These are phyloP conservation scores for Cyclotella baltica DNA, from an alignment of 108 stramenopile genomes.

Conservation along the genomic window DNA sequence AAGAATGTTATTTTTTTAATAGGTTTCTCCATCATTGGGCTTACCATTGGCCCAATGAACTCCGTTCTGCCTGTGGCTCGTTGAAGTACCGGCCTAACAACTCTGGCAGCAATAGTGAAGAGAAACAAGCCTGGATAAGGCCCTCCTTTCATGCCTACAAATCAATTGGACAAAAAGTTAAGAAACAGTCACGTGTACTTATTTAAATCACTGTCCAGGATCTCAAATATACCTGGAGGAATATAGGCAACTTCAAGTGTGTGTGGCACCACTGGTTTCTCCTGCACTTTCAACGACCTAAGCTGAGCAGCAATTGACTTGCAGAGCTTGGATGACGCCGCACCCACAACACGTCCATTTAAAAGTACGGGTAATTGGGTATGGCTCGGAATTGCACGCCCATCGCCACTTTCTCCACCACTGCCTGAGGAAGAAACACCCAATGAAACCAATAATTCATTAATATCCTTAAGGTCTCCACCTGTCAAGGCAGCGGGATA, in stretches of 20 bases:
- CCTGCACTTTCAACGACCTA: constrained; percentile 75
- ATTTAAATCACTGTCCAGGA: neutral
- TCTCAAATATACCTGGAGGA: constrained; percentile 71
- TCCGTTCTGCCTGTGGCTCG: constrained; percentile 87
- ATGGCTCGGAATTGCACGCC: constrained; percentile 55
- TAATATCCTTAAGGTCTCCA: constrained; percentile 59
- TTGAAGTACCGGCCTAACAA: constrained; percentile 95
- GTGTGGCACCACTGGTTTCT: constrained; percentile 61
- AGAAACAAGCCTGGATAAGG: constrained; percentile 96
- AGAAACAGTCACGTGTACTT: too few relatives aligned
- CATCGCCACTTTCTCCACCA: constrained; percentile 74
- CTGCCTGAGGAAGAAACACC: constrained; percentile 75
- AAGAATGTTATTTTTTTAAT: neutral
- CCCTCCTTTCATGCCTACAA: constrained; percentile 61
- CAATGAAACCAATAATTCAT: constrained; percentile 71
- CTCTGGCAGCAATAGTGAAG: constrained; percentile 85
- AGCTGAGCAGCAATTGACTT: constrained; percentile 76
- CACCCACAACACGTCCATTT: constrained; percentile 83
- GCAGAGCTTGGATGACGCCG: constrained; percentile 61
- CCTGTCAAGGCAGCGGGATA: constrained; percentile 64
- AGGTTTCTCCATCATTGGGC: neutral
- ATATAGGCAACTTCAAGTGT: constrained; percentile 84
- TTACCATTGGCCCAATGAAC: constrained; percentile 91
- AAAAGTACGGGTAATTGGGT: constrained; percentile 77
- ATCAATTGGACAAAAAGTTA: neutral